A percentile compares a stretch with the other conserved stretches of the same genome.
phyloP scores from a whole-genome alignment of 805 yeast species.

The Saccharomyces cerevisiae region DNA sequence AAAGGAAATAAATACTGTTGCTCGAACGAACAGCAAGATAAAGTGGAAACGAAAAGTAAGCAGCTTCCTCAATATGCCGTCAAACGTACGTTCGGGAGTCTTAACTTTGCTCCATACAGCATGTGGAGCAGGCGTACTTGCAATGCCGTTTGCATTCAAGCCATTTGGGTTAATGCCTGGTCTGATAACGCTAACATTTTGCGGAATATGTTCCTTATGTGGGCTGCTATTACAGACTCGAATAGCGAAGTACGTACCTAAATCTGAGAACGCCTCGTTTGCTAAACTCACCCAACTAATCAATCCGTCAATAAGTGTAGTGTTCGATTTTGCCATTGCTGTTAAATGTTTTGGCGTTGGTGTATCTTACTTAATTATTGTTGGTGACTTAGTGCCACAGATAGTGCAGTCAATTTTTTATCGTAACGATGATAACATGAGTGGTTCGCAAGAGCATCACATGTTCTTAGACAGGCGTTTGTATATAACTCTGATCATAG shows the following conservation, averaged over 20 bases:
- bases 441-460: constrained; percentile 6
- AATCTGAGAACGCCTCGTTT: constrained; percentile 47
- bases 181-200: constrained; percentile 16
- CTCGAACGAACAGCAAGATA: neutral
- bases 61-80: constrained; percentile 16
- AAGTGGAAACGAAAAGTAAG: neutral
- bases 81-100: constrained; percentile 25
- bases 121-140: constrained; percentile 58
- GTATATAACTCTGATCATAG: constrained; percentile 57
- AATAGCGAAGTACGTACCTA: constrained; percentile 45
- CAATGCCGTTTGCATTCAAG: constrained; percentile 62
- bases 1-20: neutral
- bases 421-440: constrained; percentile 25
- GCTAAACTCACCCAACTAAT: constrained; percentile 54
- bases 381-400: constrained; percentile 64
- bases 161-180: constrained; percentile 29
- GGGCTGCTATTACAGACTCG: constrained; percentile 59
- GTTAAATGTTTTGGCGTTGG: constrained; percentile 68
- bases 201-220: constrained; percentile 24
- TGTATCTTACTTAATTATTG: constrained; percentile 56
- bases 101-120: constrained; percentile 31
- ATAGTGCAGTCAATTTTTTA: constrained; percentile 31
- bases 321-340: constrained; percentile 62
- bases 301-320: constrained; percentile 50
- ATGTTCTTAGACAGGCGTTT: constrained; percentile 38